Conservation (phyloP, 306 rosid species). For the Dryas drummondii region DNA sequence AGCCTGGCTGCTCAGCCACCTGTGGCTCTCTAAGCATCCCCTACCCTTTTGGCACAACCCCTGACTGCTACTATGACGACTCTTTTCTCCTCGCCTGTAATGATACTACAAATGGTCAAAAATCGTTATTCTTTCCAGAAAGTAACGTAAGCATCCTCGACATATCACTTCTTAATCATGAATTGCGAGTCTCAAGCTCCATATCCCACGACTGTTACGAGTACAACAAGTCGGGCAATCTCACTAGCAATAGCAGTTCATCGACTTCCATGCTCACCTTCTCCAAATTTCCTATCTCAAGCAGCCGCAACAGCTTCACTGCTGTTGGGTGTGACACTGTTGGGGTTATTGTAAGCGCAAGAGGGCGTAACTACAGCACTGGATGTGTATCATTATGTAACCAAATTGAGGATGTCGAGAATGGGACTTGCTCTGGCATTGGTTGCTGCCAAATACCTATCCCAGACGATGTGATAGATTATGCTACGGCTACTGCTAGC, state of each 20-base stretch:
- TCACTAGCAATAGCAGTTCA: neutral
- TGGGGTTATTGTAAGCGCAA: neutral
- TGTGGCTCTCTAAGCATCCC: slow-evolving; percentile 31
- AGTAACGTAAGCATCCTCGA: neutral
- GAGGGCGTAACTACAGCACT: neutral
- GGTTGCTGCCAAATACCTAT: slow-evolving; percentile 20
- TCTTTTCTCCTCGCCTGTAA: slow-evolving; percentile 21
- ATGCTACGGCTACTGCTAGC: no score
- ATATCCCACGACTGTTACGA: neutral
- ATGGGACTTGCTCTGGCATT: slow-evolving; percentile 19
- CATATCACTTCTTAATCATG: slow-evolving; percentile 24
- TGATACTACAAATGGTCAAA: neutral
- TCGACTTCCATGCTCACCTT: neutral
- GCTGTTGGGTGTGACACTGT: neutral
- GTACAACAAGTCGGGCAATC: neutral
- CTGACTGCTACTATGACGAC: slow-evolving; percentile 1
- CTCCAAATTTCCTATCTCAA: neutral
- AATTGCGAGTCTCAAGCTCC: slow-evolving; percentile 19
- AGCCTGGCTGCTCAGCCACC: slow-evolving; percentile 6
- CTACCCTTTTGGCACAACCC: slow-evolving; percentile 24
- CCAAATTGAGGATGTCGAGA: neutral
- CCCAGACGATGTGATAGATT: neutral
- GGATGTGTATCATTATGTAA: neutral
- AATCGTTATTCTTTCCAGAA: neutral
- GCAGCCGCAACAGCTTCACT: slow-evolving; percentile 11